Evolutionary conservation across 331 rosid species (phyloP).

Genomic region (Saraca asoca): DNA sequence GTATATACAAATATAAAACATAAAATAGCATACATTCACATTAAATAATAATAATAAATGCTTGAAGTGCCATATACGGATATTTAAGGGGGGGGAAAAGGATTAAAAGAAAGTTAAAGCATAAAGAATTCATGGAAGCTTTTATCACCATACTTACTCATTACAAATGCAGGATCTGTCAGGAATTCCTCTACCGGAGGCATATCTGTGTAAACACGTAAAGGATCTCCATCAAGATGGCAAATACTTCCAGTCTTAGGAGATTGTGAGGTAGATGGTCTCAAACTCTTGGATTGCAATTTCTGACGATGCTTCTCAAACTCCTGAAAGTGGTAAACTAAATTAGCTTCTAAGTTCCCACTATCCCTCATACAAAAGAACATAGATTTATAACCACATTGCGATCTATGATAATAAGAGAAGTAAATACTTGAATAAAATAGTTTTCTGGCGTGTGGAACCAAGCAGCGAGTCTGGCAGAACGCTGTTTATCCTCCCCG

Average conservation of each 20-base stretch:
- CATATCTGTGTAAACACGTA: conserved; percentile 77
- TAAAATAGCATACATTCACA: conserved; percentile 7
- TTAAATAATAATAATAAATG: neutral
- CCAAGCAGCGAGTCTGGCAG: conserved; percentile 95
- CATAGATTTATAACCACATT: too few relatives aligned
- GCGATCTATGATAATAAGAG: conserved; percentile 25
- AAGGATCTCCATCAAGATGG: conserved; percentile 42
- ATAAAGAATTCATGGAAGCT: neutral
- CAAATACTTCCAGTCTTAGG: conserved; percentile 41
- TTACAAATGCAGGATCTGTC: conserved; percentile 67
- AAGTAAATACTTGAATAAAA: conserved; percentile 64
- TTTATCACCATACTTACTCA: conserved; percentile 57
- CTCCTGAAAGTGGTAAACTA: conserved; percentile 55
- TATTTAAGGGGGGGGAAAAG: conserved; percentile 5
- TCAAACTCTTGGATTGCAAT: conserved; percentile 42
- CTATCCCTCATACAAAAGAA: neutral
- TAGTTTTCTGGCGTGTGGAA: conserved; percentile 81
- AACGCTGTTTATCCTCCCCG: conserved; percentile 89
- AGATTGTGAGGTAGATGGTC: conserved; percentile 30
- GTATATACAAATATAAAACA: neutral
- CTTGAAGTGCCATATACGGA: too few relatives aligned
- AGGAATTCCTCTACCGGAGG: conserved; percentile 87
- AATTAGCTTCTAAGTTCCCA: conserved; percentile 29
- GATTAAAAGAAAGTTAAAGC: conserved; percentile 17
- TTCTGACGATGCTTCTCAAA: conserved; percentile 58